Base-by-base conservation (phyloP, 208 protist genomes). In the Naegleria fowleri region DNA sequence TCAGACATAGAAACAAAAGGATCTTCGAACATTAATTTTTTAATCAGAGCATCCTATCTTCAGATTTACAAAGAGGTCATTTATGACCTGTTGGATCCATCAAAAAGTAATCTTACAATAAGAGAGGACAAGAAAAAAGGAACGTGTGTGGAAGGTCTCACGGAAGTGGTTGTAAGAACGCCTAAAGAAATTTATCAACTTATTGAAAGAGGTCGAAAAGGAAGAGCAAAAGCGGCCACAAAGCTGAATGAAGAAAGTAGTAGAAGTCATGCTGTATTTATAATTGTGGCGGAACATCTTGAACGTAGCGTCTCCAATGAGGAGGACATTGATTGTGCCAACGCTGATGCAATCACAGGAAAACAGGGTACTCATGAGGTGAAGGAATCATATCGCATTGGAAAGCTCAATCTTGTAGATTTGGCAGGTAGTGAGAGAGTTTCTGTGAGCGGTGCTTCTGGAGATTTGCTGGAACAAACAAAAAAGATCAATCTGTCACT, bases 11-110 rank as follows among this genome's bases (percentile, higher is more conserved):
- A 92, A 19, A 94, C 95, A 16, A 93, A 96, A 75, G 91, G 91
- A 22, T 91, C 87, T 95, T 55, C 91, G 94, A 88, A 94, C 98
- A 93, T 94, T 98, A 52, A 98, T 90, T 99, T 99, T 93, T 96
- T 97, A 41, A 95, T 99, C 48, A 96, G 96, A 51, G 94, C 98
- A 52, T 97, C 96, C 40, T 99, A 98, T 94, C 93, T 99, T 33
- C 98, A 99, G 93, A 97, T 99, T 67, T 99, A 99, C 94, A 98
- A 98, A 96, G 98, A 99, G 76, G 95, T 95, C 92, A 97, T 99
- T 51, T 94, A 96, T 2, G 98, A 99, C 92, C 92, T 99, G 43
- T 94, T 99, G 15, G 25, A 97, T 59, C 95, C 97, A 86, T 95
- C 97, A 90, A 94, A 96, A 83, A 91, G 92, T 39, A 97, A 96